Evolutionary conservation across 2,329 filamentous ascomycete species (phyloP), one percentile per base, ranked within the genome.

Genomic region (Metarhizium anisopliae): DNA sequence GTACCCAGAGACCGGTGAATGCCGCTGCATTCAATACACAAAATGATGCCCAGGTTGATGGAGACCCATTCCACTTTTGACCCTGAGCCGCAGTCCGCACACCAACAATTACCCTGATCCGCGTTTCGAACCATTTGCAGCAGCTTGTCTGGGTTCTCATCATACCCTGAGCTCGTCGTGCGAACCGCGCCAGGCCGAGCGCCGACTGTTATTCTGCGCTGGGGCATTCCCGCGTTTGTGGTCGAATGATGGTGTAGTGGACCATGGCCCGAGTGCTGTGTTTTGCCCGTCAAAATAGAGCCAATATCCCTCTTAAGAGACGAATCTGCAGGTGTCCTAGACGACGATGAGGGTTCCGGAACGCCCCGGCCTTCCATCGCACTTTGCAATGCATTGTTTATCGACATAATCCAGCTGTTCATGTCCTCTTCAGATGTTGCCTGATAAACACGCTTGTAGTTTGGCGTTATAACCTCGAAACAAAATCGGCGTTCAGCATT

Each of bases 41-140:
- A 81, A 54, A 99, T 86, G 58, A 99, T 96, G 50, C 90, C 94
- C 4, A 99, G 79, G 65, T 99, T 99, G 72, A 99, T 96, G 0
- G 94, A 97, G 32, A 97, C 94, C 94, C 94, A 99, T 71, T 99
- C 94, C 25, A 96, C 92, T 74, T 96, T 97, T 66, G 85, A 83
- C 38, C 88, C 87, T 7, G 91, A 95, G 11, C 90, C 89, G 67
- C 94, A 99, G 69, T 99, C 94, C 16, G 94, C 94, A 68, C 94
- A 99, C 81, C 87, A 89, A 62, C 84, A 87, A 71, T 99, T 99
- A 45, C 90, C 92, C 64, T 95, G 88, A 66, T 99, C 94, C 52
- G 87, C 89, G 56, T 95, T 89, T 52, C 93, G 87, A 47, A 99
- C 83, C 67, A 87, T 85, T 67, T 95, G 90, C 5, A 99, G 79